Evolutionary conservation across 805 yeast species (phyloP).

Genomic region (Nakazawaea peltata): DNA sequence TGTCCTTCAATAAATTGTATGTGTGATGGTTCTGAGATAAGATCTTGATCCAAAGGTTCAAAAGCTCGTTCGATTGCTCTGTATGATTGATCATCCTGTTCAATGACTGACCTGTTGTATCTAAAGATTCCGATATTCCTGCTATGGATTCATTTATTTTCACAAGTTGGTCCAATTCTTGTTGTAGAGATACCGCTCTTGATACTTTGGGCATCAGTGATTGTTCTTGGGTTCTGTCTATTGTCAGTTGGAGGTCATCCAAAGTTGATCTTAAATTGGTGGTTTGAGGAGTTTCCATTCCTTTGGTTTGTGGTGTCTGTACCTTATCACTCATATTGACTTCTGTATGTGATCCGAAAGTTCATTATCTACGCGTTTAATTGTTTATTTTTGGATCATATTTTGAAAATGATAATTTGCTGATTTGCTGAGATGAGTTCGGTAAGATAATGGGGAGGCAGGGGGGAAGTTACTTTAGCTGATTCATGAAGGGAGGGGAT

Average conservation of each 20-base stretch:
- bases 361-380: neutral
- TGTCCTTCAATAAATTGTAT: conserved; percentile 34
- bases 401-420: neutral
- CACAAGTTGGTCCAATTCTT: conserved; percentile 25
- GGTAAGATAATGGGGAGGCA: no score
- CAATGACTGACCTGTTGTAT: conserved; percentile 22
- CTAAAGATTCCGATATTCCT: conserved; percentile 22
- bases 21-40: conserved; percentile 56
- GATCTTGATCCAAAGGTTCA: conserved; percentile 55
- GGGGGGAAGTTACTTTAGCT: no score
- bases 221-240: conserved; percentile 1
- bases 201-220: neutral
- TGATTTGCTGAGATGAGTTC: no score
- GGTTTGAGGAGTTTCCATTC: conserved; percentile 3
- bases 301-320: neutral
- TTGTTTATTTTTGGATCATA: neutral
- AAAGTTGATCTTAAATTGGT: conserved; percentile 1
- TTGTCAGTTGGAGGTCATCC: conserved; percentile 5
- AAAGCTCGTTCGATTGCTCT: conserved; percentile 37
- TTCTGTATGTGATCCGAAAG: neutral
- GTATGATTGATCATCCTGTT: conserved; percentile 30
- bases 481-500: no score
- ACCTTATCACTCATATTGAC: no score
- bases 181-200: conserved; percentile 5
- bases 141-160: conserved; percentile 26